Evolutionary conservation across 1,139 yeast genomes (phyloP), one percentile per base, ranked within the genome.

Genomic region (Casaregolazyma suthepensis): DNA sequence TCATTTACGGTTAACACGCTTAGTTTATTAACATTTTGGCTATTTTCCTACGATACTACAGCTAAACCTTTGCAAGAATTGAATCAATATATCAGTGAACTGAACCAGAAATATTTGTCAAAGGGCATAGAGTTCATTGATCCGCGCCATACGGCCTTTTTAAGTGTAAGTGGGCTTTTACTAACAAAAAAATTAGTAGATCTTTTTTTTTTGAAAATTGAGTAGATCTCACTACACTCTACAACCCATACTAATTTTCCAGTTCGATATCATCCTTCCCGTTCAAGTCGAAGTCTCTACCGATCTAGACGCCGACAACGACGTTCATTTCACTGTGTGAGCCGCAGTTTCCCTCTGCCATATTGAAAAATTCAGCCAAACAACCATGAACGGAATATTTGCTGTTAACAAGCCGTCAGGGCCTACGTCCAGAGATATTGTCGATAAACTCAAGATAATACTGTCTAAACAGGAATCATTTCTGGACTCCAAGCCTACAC

Each of bases 331-430:
- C 12, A 26, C 31, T 5, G 31, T 22, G 46, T 26, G 19, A 44
- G 46, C 29, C 26, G 35, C 19, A 26, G n/a, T 23, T 44, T 26
- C 20, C n/a, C 9, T 19, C 13, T 13, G 17, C 37, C 22, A 18
- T 43, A 12, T 38, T 19, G 43, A 23, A 12, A 29, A 26, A 44
- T 44, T 10, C 18, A 35, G 5, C 17, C 40, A 9, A 35, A n/a
- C 40, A 3, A 35, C 3, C 40, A 59, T 61, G 60, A 59, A 58
- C 54, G 99, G 99, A 49, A 80, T 91, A 2, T 88, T 93, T 74
- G 98, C 98, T n/a, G 80, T 93, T 46, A 85, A 85, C 63, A 93
- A 93, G 66, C 98, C 98, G 0, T 73, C 83, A 13, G 96, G 96
- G 0, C 77, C 85, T n/a, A 75, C 94, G 0, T 89, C 97, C 0